phyloP scores from a whole-genome alignment of 768 basidiomycete genomes.

The Mycena polygramma region DNA sequence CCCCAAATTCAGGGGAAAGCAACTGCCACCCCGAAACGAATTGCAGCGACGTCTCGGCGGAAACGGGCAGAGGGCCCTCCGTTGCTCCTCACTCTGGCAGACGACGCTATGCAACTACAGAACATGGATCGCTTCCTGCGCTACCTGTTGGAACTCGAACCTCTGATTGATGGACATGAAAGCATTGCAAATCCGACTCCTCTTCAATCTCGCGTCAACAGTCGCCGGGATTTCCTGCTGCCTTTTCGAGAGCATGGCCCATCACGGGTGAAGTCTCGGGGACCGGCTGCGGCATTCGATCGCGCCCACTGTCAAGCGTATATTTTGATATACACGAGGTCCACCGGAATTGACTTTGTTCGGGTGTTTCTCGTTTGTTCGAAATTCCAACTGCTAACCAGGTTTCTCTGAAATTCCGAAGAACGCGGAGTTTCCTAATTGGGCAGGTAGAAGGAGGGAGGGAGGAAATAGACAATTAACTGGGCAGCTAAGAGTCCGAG shows the following conservation, averaged over 20 bases:
- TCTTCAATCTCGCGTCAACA: not conserved
- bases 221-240: not conserved
- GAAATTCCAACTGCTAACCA: no score
- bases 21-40: no score
- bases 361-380: no score
- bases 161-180: not conserved
- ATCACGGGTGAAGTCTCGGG: not conserved
- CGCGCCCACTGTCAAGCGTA: not conserved
- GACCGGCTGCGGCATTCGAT: not conserved
- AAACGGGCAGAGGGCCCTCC: not conserved
- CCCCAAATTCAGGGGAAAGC: no score
- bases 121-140: slow-evolving; percentile 6
- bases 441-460: no score
- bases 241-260: slow-evolving; percentile 23
- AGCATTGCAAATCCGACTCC: not conserved
- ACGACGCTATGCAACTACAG: not conserved
- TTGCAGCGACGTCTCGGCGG: no score
- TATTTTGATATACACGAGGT: no score
- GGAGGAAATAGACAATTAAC: no score
- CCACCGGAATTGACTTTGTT: no score
- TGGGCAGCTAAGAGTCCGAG: no score
- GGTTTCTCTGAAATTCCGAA: no score
- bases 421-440: no score
- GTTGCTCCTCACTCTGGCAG: not conserved
- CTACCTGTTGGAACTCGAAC: not conserved